phyloP scores from a whole-genome alignment of 345 rosid genomes.

The Bretschneidera sinensis region DNA sequence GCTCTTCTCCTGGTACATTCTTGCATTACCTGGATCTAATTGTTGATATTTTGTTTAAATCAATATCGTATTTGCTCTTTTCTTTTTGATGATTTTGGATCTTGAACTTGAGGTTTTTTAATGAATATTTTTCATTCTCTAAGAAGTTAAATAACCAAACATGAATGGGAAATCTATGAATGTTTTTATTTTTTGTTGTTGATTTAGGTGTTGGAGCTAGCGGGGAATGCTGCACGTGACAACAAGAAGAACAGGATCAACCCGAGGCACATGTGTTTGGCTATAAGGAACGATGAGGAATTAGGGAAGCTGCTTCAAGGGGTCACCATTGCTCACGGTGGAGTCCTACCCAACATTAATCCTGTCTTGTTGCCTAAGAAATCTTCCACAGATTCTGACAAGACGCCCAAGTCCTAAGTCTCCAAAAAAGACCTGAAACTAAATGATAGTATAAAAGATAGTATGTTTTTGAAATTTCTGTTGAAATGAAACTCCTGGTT shows the following conservation, averaged over 20 bases:
- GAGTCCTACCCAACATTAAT: slow-evolving; percentile 62
- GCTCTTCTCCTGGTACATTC: too few species aligned
- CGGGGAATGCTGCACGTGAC: slow-evolving; percentile 68
- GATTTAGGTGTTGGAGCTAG: slow-evolving; percentile 55
- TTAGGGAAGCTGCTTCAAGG: slow-evolving; percentile 53
- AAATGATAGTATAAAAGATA: too few species aligned
- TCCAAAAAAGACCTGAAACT: slow-evolving; percentile 35
- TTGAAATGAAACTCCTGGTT: too few species aligned
- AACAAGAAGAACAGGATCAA: slow-evolving; percentile 65
- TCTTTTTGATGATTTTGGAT: not conserved
- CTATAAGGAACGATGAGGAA: slow-evolving; percentile 65
- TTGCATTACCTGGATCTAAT: too few species aligned
- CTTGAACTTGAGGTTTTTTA: not conserved
- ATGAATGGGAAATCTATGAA: not conserved
- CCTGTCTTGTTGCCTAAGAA: slow-evolving; percentile 66
- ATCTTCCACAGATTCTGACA: slow-evolving; percentile 27
- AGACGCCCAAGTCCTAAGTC: slow-evolving; percentile 36
- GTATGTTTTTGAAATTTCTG: too few species aligned
- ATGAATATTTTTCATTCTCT: not conserved
- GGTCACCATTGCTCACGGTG: slow-evolving; percentile 66
- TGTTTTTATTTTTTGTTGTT: not conserved
- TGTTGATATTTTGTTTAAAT: too few species aligned
- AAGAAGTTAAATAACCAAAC: not conserved
- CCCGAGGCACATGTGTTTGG: slow-evolving; percentile 53
- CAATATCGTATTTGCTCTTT: too few species aligned